A percentile compares a stretch with the other conserved stretches of the same genome.
Conservation (phyloP, 805 yeast genomes). For the Candida bentonensis region DNA sequence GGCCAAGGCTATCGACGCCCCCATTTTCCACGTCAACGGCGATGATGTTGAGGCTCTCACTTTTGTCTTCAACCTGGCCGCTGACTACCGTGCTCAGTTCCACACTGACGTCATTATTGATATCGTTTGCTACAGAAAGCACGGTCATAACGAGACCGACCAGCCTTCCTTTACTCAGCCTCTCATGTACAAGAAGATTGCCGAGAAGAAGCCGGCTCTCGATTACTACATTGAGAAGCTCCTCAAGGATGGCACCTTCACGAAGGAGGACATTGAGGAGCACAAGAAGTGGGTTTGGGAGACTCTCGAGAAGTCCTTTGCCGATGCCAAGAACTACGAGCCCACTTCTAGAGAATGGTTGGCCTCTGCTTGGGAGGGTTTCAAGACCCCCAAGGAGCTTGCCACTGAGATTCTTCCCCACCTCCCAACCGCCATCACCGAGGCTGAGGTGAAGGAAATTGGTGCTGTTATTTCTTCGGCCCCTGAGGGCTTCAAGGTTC, state of each 20-base stretch:
- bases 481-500: slow-evolving; percentile 80
- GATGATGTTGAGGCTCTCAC: slow-evolving; percentile 93
- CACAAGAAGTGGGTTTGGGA: slow-evolving; percentile 98
- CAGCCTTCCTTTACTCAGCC: slow-evolving; percentile 99
- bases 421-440: slow-evolving; percentile 84
- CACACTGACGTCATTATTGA: slow-evolving; percentile 93
- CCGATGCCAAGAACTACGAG: slow-evolving; percentile 74
- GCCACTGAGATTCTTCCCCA: slow-evolving; percentile 94
- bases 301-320: slow-evolving; percentile 77
- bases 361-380: slow-evolving; percentile 97
- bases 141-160: slow-evolving; percentile 99
- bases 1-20: slow-evolving; percentile 93
- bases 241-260: slow-evolving; percentile 75
- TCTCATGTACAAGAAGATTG: slow-evolving; percentile 84
- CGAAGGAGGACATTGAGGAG: slow-evolving; percentile 80
- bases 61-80: slow-evolving; percentile 88
- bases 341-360: slow-evolving; percentile 96
- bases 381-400: slow-evolving; percentile 93
- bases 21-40: slow-evolving; percentile 98
- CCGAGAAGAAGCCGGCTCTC: slow-evolving; percentile 76
- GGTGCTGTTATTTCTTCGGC: slow-evolving; percentile 69
- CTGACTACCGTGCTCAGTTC: slow-evolving; percentile 96
- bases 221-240: slow-evolving; percentile 74
- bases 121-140: slow-evolving; percentile 94
- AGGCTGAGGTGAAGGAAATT: slow-evolving; percentile 53